Conservation (phyloP, 768 basidiomycete species). For the Pisolithus tinctorius region DNA sequence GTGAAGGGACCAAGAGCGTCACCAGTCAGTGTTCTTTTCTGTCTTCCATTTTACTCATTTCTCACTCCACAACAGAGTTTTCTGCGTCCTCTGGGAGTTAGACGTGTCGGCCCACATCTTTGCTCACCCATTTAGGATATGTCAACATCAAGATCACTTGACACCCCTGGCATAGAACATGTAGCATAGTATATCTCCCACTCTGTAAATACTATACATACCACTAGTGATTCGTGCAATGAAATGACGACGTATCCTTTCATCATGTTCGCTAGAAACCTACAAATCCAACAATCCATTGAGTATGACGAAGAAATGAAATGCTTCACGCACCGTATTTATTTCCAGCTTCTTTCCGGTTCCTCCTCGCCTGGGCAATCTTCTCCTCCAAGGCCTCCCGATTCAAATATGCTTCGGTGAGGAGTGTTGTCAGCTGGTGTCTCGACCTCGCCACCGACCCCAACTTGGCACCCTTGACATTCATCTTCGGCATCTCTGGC, state of each 20-base stretch:
- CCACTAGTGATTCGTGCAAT: background rate
- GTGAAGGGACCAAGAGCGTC: conserved; percentile 64
- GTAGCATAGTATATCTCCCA: conserved; percentile 19
- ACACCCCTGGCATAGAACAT: background rate
- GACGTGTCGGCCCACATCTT: background rate
- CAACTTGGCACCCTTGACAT: conserved; percentile 70
- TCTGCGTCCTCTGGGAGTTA: conserved; percentile 14
- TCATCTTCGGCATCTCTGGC: conserved; percentile 68
- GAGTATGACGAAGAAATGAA: background rate
- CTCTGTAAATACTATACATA: conserved; percentile 15
- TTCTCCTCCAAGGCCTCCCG: conserved; percentile 76
- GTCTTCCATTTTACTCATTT: background rate
- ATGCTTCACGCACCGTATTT: conserved; percentile 66
- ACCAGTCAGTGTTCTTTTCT: conserved; percentile 29
- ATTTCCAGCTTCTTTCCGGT: conserved; percentile 85
- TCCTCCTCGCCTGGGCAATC: conserved; percentile 77
- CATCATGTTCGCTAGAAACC: conserved; percentile 15
- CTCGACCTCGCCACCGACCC: conserved; percentile 64
- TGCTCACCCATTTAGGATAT: background rate
- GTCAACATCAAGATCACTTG: too few relatives aligned
- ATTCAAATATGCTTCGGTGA: conserved; percentile 79
- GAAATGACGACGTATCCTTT: too few relatives aligned
- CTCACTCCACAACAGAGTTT: conserved; percentile 18
- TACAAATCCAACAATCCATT: conserved; percentile 1
- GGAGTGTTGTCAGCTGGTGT: conserved; percentile 73